Conservation (phyloP, 345 rosid species). For the Toxicodendron radicans region DNA sequence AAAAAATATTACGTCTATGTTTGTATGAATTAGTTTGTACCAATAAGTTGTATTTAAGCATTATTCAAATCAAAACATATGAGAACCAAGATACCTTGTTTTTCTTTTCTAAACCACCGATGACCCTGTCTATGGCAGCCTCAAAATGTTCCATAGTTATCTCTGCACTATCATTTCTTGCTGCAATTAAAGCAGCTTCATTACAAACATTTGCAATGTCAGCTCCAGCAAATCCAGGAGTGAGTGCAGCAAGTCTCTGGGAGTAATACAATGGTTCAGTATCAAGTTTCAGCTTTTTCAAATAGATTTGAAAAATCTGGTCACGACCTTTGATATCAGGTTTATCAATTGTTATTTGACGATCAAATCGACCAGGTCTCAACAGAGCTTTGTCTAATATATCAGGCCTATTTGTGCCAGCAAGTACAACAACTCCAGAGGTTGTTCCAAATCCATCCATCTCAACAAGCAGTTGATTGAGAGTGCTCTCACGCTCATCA, state of each 20-base stretch:
- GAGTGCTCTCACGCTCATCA: constrained; percentile 58
- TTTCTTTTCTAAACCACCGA: constrained; percentile 62
- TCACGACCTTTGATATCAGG: constrained; percentile 55
- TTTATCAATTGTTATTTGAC: constrained; percentile 46
- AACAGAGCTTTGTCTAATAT: constrained; percentile 53
- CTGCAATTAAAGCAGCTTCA: constrained; percentile 58
- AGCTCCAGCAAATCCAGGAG: constrained; percentile 58
- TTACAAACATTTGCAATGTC: constrained; percentile 63
- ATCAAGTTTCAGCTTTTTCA: constrained; percentile 55
- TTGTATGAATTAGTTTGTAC: too few species aligned
- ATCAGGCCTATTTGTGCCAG: constrained; percentile 54
- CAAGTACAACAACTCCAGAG: constrained; percentile 54
- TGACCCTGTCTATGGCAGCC: constrained; percentile 54
- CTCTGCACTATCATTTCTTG: constrained; percentile 43
- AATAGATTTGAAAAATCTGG: constrained; percentile 51
- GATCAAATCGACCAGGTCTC: constrained; percentile 58
- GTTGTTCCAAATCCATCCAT: constrained; percentile 71
- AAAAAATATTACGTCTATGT: too few species aligned
- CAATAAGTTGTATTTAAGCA: too few species aligned
- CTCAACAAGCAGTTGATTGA: constrained; percentile 56
- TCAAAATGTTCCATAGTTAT: constrained; percentile 51
- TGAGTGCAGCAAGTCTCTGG: constrained; percentile 54
- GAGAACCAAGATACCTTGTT: constrained; percentile 32
- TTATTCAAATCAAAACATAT: not conserved
- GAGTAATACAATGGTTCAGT: constrained; percentile 42